phyloP scores from a whole-genome alignment of 345 rosid species.

The Psidium friedrichsthalianum region DNA sequence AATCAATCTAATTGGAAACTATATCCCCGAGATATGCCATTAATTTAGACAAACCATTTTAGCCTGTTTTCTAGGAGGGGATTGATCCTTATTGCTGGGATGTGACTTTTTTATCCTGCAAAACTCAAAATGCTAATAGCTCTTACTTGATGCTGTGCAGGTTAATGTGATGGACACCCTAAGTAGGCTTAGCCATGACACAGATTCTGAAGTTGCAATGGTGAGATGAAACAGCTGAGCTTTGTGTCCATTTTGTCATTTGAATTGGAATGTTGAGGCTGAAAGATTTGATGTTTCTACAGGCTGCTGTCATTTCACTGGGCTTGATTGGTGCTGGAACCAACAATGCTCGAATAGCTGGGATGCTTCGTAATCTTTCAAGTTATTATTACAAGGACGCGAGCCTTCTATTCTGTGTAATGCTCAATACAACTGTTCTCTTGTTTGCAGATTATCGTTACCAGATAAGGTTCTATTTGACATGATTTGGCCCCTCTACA shows the following conservation, averaged over 20 bases:
- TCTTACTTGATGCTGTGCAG: slow-evolving; percentile 19
- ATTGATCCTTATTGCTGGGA: not conserved
- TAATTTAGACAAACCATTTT: not conserved
- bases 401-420: slow-evolving; percentile 83
- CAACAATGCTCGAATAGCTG: slow-evolving; percentile 89
- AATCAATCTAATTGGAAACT: not conserved
- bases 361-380: slow-evolving; percentile 95
- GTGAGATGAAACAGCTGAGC: slow-evolving; percentile 26
- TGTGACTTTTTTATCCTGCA: not conserved
- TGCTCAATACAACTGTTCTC: slow-evolving; percentile 3
- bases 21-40: not conserved
- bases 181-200: slow-evolving; percentile 95
- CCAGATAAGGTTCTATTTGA: not conserved
- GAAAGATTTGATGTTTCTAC: slow-evolving; percentile 9
- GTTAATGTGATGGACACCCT: slow-evolving; percentile 93
- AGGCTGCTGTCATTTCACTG: slow-evolving; percentile 84
- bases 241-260: not conserved
- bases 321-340: slow-evolving; percentile 98
- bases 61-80: not conserved
- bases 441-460: not conserved
- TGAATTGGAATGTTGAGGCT: not conserved
- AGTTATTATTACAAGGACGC: slow-evolving; percentile 93
- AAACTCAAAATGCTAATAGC: not conserved
- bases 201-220: slow-evolving; percentile 97
- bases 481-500: slow-evolving; percentile 12